Conservation (phyloP, 208 protist species). For the Lotmaria passim region DNA sequence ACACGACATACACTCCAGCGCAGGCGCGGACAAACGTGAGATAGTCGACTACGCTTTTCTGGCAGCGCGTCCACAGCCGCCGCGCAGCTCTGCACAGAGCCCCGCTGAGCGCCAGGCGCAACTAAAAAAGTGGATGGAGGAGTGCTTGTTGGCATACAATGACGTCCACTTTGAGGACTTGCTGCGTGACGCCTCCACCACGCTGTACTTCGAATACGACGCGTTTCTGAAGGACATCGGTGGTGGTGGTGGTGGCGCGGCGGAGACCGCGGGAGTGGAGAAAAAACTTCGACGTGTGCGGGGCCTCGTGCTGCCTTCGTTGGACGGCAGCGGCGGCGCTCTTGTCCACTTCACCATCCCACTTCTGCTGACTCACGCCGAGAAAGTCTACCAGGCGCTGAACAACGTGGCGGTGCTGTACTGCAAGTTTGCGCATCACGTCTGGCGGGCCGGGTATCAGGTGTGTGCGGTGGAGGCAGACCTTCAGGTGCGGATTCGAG, state of each 20-base stretch:
- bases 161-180: constrained; percentile 22
- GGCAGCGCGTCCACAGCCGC: constrained; percentile 26
- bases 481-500: constrained; percentile 28
- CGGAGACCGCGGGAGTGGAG: not conserved
- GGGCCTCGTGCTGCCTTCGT: constrained; percentile 24
- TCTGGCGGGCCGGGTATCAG: constrained; percentile 18
- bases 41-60: constrained; percentile 51
- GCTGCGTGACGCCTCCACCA: constrained; percentile 31
- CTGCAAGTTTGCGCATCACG: constrained; percentile 36
- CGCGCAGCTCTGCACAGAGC: constrained; percentile 26
- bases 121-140: constrained; percentile 50
- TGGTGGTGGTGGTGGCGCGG: not conserved
- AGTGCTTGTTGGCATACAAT: constrained; percentile 33
- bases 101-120: constrained; percentile 19
- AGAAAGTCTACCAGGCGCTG: constrained; percentile 22
- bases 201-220: constrained; percentile 53
- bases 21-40: constrained; percentile 18
- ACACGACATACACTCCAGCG: constrained; percentile 19
- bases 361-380: constrained; percentile 26
- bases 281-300: constrained; percentile 25
- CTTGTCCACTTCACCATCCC: constrained; percentile 43
- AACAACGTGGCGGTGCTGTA: constrained; percentile 46
- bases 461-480: constrained; percentile 34
- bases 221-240: constrained; percentile 25
- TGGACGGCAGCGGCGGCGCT: constrained; percentile 16